phyloP scores from a whole-genome alignment of 169 alveolate species.

The Plasmodium vivax region DNA sequence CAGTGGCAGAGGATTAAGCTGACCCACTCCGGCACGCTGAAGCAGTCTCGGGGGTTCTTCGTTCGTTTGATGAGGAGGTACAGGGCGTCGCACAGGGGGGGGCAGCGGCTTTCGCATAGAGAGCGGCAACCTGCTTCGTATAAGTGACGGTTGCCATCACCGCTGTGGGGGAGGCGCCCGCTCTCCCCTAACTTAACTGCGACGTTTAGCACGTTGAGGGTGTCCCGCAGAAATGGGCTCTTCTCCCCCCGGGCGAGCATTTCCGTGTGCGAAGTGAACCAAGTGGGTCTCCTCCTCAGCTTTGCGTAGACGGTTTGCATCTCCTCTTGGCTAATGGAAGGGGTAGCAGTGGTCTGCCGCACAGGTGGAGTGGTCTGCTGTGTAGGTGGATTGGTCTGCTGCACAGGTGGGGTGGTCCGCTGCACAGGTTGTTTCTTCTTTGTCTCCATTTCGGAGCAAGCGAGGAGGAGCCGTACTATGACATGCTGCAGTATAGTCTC shows the following conservation, averaged over 20 bases:
- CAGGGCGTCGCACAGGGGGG: neutral
- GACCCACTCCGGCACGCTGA: slow-evolving; percentile 22
- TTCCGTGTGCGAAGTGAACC: neutral
- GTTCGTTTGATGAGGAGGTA: neutral
- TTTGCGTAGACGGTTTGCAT: neutral
- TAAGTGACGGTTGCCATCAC: no score
- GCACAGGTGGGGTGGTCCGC: no score
- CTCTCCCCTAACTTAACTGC: neutral
- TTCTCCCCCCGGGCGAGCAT: neutral
- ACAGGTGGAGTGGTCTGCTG: neutral
- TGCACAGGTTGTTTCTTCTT: neutral
- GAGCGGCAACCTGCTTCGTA: no score
- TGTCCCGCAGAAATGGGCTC: neutral
- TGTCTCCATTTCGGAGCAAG: neutral
- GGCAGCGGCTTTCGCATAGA: no score
- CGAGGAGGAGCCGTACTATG: neutral
- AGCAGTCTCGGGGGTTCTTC: neutral
- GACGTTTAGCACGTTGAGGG: neutral
- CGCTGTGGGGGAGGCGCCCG: neutral
- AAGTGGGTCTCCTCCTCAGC: neutral
- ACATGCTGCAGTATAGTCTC: neutral
- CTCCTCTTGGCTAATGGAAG: neutral
- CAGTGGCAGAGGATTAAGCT: slow-evolving; percentile 8
- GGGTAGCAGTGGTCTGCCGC: neutral
- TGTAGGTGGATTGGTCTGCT: no score